Base-by-base conservation (phyloP, 2,329 filamentous ascomycete species). In the Periconia digitata region DNA sequence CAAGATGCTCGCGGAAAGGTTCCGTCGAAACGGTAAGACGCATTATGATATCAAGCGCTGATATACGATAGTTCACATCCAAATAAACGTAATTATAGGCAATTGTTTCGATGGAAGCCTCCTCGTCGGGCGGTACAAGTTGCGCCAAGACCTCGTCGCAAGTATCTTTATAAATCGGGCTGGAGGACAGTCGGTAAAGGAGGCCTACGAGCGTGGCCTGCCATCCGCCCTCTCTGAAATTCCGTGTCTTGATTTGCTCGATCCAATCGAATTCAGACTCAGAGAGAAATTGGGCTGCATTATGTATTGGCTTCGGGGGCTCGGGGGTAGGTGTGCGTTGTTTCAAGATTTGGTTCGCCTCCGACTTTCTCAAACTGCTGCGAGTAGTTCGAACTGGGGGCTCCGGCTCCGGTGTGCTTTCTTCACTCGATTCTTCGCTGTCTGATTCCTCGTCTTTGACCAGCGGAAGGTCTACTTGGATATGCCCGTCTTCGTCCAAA, bases 191-290 rank as follows among this genome's bases (percentile, higher is more conserved):
- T 59, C 95, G 91, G 68, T 96, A 80, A 15, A 99, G 73, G 15
- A 97, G 76, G 6, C 92, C 94, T 37, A 95, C 85, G 64, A 97
- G 81, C 54, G 96, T 92, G 52, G 90, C 73, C 71, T 96, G 85
- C 94, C 94, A 99, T 17, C 91, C 91, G 47, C 92, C 94, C 38
- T 92, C 83, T 54, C 83, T 79, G 67, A 97, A 96, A 57, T 96
- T 86, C 39, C 92, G 87, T 62, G 88, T 88, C 55, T 85, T 85
- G 18, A 96, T 77, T 53, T 89, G 83, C 44, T 95, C 88, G 50
- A 95, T 84, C 94, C 94, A 99, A 58, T 90, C 83, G 55, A 87
- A 91, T 6, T 83, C 79, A 8, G 75, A 78, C 7, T 83, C 79
- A 7, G 75, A 78, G 40, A 95, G 79, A 60, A 94, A 83, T 51